These are phyloP conservation scores for Malassezia brasiliensis DNA, from an alignment of 1,284 basidiomycete species.

Conservation along the genomic window DNA sequence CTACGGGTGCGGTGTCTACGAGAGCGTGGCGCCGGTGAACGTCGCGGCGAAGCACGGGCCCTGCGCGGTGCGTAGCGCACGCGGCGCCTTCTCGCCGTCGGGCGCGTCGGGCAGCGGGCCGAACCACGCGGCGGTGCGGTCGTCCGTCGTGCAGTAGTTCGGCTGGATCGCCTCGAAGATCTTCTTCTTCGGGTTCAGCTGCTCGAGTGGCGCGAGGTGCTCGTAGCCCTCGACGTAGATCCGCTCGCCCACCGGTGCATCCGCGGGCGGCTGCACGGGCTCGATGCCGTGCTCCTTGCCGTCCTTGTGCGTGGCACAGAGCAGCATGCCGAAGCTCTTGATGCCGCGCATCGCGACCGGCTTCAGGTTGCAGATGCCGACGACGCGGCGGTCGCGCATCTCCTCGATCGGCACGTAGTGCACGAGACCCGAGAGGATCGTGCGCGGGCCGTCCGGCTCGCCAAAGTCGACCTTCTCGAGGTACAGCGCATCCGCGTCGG, in stretches of 20 bases:
- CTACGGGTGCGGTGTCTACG: constrained; percentile 19
- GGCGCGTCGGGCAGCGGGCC: constrained; percentile 33
- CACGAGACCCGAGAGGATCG: constrained; percentile 44
- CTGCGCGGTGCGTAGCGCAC: constrained; percentile 33
- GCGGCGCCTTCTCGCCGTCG: constrained; percentile 38
- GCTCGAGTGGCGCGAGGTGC: constrained; percentile 35
- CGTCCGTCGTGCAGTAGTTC: constrained; percentile 34
- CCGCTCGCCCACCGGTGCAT: constrained; percentile 36
- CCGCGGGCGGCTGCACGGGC: constrained; percentile 41
- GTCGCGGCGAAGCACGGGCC: constrained; percentile 31
- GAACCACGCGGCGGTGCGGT: constrained; percentile 37
- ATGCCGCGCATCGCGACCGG: constrained; percentile 47
- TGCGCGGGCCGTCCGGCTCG: constrained; percentile 44
- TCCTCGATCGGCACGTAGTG: constrained; percentile 46
- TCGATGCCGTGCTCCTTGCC: constrained; percentile 46
- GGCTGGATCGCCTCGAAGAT: constrained; percentile 48
- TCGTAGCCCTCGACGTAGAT: constrained; percentile 46
- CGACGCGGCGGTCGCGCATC: constrained; percentile 44
- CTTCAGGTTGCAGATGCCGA: constrained; percentile 48
- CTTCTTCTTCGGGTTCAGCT: constrained; percentile 48
- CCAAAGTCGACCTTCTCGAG: constrained; percentile 47
- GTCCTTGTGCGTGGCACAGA: constrained; percentile 42
- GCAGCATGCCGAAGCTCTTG: constrained; percentile 46
- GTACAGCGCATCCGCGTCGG: constrained; percentile 46
- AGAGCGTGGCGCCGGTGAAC: constrained; percentile 40